A percentile compares a stretch with the other conserved stretches of the same genome.
These are phyloP conservation scores for Flueggea neowawraea DNA, from an alignment of 441 rosid genomes.

Conservation along the genomic window DNA sequence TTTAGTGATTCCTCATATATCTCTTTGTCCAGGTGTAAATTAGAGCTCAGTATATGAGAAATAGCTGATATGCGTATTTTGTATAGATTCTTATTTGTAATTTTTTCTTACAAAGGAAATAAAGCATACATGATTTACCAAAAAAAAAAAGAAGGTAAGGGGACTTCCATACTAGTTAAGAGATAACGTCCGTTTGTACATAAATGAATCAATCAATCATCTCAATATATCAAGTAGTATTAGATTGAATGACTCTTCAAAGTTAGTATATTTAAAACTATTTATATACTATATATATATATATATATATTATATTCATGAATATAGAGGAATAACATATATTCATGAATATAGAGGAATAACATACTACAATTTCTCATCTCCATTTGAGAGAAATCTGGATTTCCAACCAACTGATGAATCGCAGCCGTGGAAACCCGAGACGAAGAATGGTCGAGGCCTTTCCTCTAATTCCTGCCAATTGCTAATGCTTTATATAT, in stretches of 20 bases:
- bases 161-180: conserved; percentile 16
- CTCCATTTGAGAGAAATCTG: conserved; percentile 22
- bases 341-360: conserved; percentile 13
- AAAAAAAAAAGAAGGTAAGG: neutral
- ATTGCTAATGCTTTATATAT: conserved; percentile 35
- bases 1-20: too few species aligned
- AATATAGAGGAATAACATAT: conserved; percentile 17
- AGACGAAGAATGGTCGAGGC: conserved; percentile 23
- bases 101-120: too few species aligned
- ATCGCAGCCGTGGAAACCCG: conserved; percentile 30
- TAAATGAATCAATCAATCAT: conserved; percentile 30
- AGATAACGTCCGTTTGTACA: conserved; percentile 25
- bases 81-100: too few species aligned
- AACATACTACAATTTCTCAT: conserved; percentile 17
- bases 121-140: neutral
- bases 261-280: conserved; percentile 25
- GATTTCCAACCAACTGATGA: conserved; percentile 27
- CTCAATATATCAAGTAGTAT: conserved; percentile 13
- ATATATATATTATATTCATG: neutral
- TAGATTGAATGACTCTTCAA: conserved; percentile 29
- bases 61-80: too few species aligned
- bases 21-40: too few species aligned
- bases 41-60: too few species aligned
- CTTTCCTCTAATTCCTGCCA: conserved; percentile 30
- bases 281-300: neutral